Conservation (phyloP, 1,284 basidiomycete species). For the Lignosus rhinocerotis region DNA sequence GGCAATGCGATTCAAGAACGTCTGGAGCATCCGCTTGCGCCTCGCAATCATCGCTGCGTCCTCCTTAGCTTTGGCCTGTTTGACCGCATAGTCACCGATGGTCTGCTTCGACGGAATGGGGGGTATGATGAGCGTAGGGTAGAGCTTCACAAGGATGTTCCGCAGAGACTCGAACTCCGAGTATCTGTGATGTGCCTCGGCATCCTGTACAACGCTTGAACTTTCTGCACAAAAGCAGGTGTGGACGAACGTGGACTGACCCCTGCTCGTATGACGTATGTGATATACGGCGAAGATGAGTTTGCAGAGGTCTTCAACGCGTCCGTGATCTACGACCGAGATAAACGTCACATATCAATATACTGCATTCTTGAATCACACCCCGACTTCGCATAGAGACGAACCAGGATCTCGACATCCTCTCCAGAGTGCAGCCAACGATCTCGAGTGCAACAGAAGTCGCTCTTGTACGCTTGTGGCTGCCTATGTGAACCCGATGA, state of each 20-base stretch:
- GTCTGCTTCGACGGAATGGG: slow-evolving; percentile 98
- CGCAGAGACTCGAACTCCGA: slow-evolving; percentile 97
- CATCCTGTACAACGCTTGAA: slow-evolving; percentile 48
- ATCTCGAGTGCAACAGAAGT: slow-evolving; percentile 75
- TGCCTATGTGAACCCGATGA: slow-evolving; percentile 56
- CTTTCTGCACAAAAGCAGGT: background rate
- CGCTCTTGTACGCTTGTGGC: slow-evolving; percentile 59
- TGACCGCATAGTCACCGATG: slow-evolving; percentile 94
- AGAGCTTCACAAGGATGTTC: slow-evolving; percentile 80
- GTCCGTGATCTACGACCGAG: slow-evolving; percentile 75
- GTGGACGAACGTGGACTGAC: slow-evolving; percentile 49
- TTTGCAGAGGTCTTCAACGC: slow-evolving; percentile 93
- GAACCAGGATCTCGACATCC: slow-evolving; percentile 74
- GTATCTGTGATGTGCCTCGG: slow-evolving; percentile 89
- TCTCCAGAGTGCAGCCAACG: slow-evolving; percentile 78
- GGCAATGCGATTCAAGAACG: slow-evolving; percentile 88
- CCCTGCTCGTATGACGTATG: slow-evolving; percentile 91
- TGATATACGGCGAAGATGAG: slow-evolving; percentile 87
- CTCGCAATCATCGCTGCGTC: slow-evolving; percentile 91
- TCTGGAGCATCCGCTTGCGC: slow-evolving; percentile 93
- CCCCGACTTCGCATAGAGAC: slow-evolving; percentile 28
- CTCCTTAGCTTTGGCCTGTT: slow-evolving; percentile 96
- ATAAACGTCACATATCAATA: background rate
- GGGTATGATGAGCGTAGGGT: slow-evolving; percentile 96
- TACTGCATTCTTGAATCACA: background rate